Conservation (phyloP, 208 protist genomes). For the Acanthamoeba royreba region DNA sequence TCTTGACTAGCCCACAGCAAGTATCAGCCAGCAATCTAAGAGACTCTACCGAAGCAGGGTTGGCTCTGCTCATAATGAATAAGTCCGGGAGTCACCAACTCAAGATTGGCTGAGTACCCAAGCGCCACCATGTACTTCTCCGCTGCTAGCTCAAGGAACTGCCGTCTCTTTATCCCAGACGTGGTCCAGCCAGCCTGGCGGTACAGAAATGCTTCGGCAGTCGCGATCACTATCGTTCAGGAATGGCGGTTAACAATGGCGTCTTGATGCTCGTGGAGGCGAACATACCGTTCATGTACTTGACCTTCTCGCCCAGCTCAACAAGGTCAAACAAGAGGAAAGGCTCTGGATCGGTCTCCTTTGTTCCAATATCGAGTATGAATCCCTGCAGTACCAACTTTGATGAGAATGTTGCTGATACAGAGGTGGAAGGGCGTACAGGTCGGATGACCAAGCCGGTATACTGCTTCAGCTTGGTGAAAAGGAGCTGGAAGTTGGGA, state of each 20-base stretch:
- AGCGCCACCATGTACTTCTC: conserved; percentile 29
- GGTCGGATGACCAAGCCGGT: neutral
- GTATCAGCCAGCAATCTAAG: neutral
- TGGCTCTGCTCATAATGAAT: neutral
- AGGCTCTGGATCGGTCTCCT: neutral
- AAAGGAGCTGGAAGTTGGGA: neutral
- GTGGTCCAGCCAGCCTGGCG: neutral
- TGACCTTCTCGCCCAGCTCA: conserved; percentile 59
- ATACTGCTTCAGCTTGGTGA: neutral
- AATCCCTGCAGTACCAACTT: neutral
- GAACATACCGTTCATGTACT: conserved; percentile 57
- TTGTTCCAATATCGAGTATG: neutral
- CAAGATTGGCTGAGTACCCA: neutral
- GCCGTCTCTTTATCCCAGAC: neutral
- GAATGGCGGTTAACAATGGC: neutral
- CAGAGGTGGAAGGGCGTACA: neutral
- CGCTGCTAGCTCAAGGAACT: conserved; percentile 53
- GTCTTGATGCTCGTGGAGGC: no score
- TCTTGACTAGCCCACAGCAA: neutral
- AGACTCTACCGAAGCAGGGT: conserved; percentile 2
- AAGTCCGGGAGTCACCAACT: neutral
- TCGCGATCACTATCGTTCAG: neutral
- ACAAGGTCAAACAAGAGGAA: conserved; percentile 55
- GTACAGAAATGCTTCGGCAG: conserved; percentile 34
- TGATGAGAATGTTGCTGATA: neutral